phyloP scores from a whole-genome alignment of 768 basidiomycete genomes.

The Boletus sp. region DNA sequence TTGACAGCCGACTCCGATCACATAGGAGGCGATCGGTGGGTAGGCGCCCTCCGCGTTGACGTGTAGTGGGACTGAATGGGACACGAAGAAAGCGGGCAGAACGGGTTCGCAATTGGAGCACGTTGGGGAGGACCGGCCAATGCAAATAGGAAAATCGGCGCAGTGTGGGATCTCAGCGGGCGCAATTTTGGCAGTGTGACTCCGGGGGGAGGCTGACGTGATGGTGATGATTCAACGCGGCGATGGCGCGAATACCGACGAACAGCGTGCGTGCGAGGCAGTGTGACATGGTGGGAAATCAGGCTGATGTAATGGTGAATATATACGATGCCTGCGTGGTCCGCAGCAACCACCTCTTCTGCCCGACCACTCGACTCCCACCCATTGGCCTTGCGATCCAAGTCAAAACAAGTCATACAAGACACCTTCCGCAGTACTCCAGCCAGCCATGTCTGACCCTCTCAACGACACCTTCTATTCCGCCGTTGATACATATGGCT shows the following conservation, averaged over 20 bases:
- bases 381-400: slow-evolving; percentile 9
- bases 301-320: slow-evolving; percentile 34
- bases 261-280: slow-evolving; percentile 10
- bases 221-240: slow-evolving; percentile 6
- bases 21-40: slow-evolving; percentile 25
- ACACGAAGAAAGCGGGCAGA: slow-evolving; percentile 1
- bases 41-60: slow-evolving; percentile 16
- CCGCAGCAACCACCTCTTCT: slow-evolving; percentile 28
- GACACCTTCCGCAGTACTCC: slow-evolving; percentile 25
- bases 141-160: not conserved
- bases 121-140: not conserved
- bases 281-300: slow-evolving; percentile 30
- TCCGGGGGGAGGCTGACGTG: slow-evolving; percentile 12
- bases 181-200: slow-evolving; percentile 19
- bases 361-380: slow-evolving; percentile 1
- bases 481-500: slow-evolving; percentile 34
- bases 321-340: slow-evolving; percentile 34
- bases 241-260: slow-evolving; percentile 18
- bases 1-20: slow-evolving; percentile 21
- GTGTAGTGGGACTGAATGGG: not conserved
- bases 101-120: not conserved
- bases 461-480: slow-evolving; percentile 32
- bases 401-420: slow-evolving; percentile 19
- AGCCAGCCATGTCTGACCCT: slow-evolving; percentile 30
- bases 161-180: not conserved